phyloP scores from a whole-genome alignment of 2,329 filamentous ascomycete species.

The Talaromyces sp. region DNA sequence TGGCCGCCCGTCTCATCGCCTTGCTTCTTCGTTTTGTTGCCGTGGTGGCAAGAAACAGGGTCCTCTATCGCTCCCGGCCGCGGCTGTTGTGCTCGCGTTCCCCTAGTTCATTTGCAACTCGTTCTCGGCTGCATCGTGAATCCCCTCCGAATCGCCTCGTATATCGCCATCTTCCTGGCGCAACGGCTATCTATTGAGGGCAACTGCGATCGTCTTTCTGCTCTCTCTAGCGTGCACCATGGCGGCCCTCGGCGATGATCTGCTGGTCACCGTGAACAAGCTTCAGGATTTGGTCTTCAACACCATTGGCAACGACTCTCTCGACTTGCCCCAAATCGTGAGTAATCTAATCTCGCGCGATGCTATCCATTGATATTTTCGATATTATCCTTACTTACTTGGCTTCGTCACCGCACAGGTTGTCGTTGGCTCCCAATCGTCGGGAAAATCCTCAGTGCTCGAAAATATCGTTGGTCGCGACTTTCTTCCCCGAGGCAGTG shows the following conservation, averaged over 20 bases:
- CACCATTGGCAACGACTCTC: conserved; percentile 96
- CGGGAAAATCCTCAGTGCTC: conserved; percentile 95
- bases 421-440: conserved; percentile 96
- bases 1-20: not conserved
- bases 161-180: not conserved
- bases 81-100: not conserved
- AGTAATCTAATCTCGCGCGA: conserved; percentile 26
- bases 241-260: conserved; percentile 92
- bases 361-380: no score
- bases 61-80: not conserved
- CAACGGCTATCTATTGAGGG: not conserved
- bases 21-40: not conserved
- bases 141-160: not conserved
- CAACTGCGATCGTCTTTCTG: not conserved
- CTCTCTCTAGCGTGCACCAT: conserved; percentile 47
- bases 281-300: conserved; percentile 98
- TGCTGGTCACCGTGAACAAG: conserved; percentile 94
- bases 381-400: conserved; percentile 1
- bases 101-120: not conserved
- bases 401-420: conserved; percentile 53
- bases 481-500: conserved; percentile 91
- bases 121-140: not conserved
- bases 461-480: conserved; percentile 98
- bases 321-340: conserved; percentile 98
- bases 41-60: not conserved